Evolutionary conservation across 2,329 filamentous ascomycete genomes (phyloP), one percentile per base, ranked within the genome.

Genomic region (Ilyonectria robusta): DNA sequence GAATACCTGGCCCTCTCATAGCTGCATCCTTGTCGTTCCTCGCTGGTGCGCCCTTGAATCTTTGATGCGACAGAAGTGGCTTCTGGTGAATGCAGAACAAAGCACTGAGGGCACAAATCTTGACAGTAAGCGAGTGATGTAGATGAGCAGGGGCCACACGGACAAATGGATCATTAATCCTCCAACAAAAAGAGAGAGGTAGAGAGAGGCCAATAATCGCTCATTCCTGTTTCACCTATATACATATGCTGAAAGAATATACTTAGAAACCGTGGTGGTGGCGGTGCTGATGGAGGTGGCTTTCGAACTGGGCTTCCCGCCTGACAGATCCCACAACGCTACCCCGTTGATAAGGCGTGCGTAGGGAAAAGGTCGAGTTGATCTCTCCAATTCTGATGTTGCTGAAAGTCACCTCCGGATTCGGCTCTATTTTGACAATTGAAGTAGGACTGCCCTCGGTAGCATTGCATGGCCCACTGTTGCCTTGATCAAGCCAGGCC

Each of bases 311-410:
- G 42, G 64, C 47, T 5, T 42, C 29, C 37, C 35, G 33, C n/a
- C 31, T 37, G 19, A 10, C 44, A 44, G n/a, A 29, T 9, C 31
- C 51, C 17, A n/a, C 15, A 4, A 19, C 15, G 29, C 46, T 17
- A 8, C 9, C 54, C 6, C 10, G 23, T 47, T 23, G 6, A 11
- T 54, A 54, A n/a, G 53, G 53, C 26, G 46, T 33, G 7, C 29
- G 35, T 7, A 46, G 8, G 4, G 65, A 59, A 37, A 62, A 68
- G 23, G 69, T 90, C 19, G 86, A 87, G 5, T 84, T 87, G 72
- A 91, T 86, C 70, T 90, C 87, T n/a, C 88, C 88, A 83, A 87
- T 88, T 72, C 84, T 85, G 71, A 91, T 86, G 72, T 89, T 85
- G 67, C 84, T 86, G 73, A 88, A 90, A 1, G 80, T 84, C 4